Base-by-base conservation (phyloP, 805 yeast genomes). In the Candida quercuum region DNA sequence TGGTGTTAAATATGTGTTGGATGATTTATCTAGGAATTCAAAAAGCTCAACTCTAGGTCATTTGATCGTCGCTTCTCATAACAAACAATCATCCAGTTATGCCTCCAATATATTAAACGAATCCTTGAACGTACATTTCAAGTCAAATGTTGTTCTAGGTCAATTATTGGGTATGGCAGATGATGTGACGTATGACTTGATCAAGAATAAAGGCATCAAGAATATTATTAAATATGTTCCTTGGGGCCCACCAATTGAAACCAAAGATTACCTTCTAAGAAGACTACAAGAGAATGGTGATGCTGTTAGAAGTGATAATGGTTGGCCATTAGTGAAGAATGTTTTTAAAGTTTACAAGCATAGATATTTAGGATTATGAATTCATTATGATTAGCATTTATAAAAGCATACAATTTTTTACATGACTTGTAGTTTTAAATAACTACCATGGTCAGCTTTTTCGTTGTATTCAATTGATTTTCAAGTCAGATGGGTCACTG, bases 121-220 rank as follows among this genome's bases (percentile, higher is more conserved):
- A 5, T 47, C 51, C 15, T 33, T 43, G 5, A 58, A 63, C 30
- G 57, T 58, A 34, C 54, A 59, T 6, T 39, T 45, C 15, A 66
- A 64, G 42, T 65, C 78, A 32, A 84, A 85, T 48, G 83, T 89
- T 19, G 87, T 85, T 7, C 69, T 88, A 49, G 98, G 91, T 30
- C 97, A 91, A 66, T 74, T 89, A 47, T 67, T 91, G 56, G 98
- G 98, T 26, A 91, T 89, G 97, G 94, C 95, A 36, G 98, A 89
- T 61, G 81, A 83, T 52, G 75, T 86, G 43, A 86, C 96, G 19
- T 72, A 73, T 57, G 86, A 84, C 48, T 71, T 89, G 53, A 76
- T 86, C 39, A 63, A 70, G 28, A 69, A 78, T 33, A 76, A 83
- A 47, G 69, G 75, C 32, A 84, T 76, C 32, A 76, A 72, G 43